These are phyloP conservation scores for Protostelium mycophagum DNA, from an alignment of 78 protist species.

Conservation along the genomic window DNA sequence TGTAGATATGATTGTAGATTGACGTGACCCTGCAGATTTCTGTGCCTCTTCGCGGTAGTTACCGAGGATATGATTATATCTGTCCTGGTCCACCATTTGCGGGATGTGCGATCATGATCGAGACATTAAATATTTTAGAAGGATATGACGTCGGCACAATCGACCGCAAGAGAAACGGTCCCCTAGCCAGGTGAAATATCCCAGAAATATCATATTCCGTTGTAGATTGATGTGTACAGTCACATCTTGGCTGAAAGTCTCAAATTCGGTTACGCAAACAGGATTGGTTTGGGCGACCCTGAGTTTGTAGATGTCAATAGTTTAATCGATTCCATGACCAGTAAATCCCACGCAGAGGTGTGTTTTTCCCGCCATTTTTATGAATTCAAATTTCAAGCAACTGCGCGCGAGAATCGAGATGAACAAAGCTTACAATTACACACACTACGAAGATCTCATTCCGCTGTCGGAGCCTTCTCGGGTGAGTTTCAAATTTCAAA, in stretches of 20 bases:
- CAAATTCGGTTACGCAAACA: background rate
- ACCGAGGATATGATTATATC: background rate
- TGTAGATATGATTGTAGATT: too few species aligned
- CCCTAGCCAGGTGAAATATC: background rate
- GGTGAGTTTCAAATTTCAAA: background rate
- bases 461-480: background rate
- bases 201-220: background rate
- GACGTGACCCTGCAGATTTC: background rate
- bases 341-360: background rate
- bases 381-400: background rate
- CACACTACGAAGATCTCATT: background rate
- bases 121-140: background rate
- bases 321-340: background rate
- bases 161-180: background rate
- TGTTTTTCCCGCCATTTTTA: background rate
- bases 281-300: constrained; percentile 5
- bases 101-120: background rate
- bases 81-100: constrained; percentile 1
- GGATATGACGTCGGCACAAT: background rate
- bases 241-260: background rate
- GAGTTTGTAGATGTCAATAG: background rate
- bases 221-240: background rate
- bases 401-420: background rate
- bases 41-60: background rate
- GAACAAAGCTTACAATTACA: background rate